Evolutionary conservation across 192 early-diverging fungal species (phyloP).

Genomic region (Coemansia sp.): DNA sequence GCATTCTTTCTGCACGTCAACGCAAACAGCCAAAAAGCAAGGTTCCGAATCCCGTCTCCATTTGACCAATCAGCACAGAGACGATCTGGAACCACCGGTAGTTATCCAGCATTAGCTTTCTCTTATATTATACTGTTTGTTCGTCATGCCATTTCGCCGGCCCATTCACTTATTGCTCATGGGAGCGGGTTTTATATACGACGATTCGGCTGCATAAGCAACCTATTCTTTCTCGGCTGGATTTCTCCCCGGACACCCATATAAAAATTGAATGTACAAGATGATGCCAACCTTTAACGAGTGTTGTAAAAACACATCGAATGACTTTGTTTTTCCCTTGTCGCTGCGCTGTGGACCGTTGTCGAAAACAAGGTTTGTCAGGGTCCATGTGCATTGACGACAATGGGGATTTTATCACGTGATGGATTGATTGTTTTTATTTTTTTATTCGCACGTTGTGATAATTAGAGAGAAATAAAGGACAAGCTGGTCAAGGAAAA

Average conservation of each 20-base stretch:
- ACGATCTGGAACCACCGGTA: too few species aligned
- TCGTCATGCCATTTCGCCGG: conserved; percentile 1
- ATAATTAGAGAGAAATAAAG: too few species aligned
- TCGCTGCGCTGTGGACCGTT: not conserved
- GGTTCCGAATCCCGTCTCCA: too few species aligned
- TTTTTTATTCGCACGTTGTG: too few species aligned
- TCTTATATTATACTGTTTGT: not conserved
- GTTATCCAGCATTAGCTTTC: too few species aligned
- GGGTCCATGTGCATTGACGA: not conserved
- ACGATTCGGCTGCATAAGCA: not conserved
- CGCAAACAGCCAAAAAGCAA: too few species aligned
- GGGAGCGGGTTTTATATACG: not conserved
- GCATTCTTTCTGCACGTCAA: too few species aligned
- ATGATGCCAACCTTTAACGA: not conserved
- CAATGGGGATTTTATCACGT: not conserved
- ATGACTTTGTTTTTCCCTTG: not conserved
- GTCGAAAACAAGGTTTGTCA: not conserved
- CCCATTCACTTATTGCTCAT: conserved; percentile 5
- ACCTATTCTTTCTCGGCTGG: not conserved
- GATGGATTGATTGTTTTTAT: not conserved
- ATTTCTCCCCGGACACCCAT: conserved; percentile 5
- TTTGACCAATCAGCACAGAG: too few species aligned
- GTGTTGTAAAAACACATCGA: not conserved
- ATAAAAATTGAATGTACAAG: too few species aligned
- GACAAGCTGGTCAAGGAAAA: too few species aligned